Percentiles rank a stretch among this genome's conserved stretches.
Evolutionary conservation across 192 early-diverging fungal genomes (phyloP).

Genomic region (Dimargaris verticillata): DNA sequence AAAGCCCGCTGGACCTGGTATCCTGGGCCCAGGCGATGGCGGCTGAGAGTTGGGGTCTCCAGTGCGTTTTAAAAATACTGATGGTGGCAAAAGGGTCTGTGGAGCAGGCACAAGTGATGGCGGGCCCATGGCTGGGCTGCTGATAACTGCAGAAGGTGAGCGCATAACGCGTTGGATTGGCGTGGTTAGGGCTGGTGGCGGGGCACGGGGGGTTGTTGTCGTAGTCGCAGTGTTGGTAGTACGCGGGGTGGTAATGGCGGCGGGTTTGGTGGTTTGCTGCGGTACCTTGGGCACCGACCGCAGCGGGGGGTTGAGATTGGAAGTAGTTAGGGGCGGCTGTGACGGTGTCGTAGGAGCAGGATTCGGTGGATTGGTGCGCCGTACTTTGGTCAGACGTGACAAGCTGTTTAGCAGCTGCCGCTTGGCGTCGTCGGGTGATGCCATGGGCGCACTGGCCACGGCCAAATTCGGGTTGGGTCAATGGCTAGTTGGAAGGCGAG

Average conservation of each 20-base stretch:
- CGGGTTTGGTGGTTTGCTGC: background rate
- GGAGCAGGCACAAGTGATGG: too few species aligned
- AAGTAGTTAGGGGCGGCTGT: background rate
- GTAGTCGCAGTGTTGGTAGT: background rate
- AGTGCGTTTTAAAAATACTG: too few species aligned
- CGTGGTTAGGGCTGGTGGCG: background rate
- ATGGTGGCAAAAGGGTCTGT: too few species aligned
- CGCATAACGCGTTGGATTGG: background rate
- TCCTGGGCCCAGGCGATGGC: too few species aligned
- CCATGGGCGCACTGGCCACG: too few species aligned
- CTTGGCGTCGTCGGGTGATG: slow-evolving; percentile 4
- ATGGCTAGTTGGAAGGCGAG: too few species aligned
- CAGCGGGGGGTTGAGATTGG: background rate
- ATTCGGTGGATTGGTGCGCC: background rate
- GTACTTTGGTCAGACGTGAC: slow-evolving; percentile 5
- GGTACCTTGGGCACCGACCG: background rate
- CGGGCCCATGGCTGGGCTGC: too few species aligned
- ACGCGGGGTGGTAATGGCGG: background rate
- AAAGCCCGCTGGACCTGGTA: too few species aligned
- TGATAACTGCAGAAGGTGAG: too few species aligned
- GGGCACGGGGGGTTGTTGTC: background rate
- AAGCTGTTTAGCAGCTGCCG: slow-evolving; percentile 4
- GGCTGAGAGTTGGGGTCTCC: too few species aligned
- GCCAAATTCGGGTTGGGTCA: too few species aligned
- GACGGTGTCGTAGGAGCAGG: background rate